Conservation (phyloP, 2,329 filamentous ascomycete genomes). For the Chalara sp. region DNA sequence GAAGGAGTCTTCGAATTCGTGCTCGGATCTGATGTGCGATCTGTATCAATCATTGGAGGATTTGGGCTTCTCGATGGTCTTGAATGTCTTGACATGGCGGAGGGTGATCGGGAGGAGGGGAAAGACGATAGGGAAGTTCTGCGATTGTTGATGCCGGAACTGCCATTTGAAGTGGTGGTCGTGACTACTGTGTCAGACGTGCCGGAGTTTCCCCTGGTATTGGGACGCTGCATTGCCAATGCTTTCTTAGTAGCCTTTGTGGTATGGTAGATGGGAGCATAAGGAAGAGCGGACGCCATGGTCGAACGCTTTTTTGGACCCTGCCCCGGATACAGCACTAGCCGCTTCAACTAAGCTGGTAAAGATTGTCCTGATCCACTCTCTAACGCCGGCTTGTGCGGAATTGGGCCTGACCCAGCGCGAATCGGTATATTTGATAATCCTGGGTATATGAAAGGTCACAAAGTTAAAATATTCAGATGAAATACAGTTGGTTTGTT, state of each 20-base stretch:
- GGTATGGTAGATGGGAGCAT: constrained; percentile 11
- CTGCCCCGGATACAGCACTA: too few relatives aligned
- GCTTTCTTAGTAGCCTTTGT: constrained; percentile 12
- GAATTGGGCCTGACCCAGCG: too few relatives aligned
- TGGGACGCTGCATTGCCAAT: constrained; percentile 19
- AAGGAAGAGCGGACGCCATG: constrained; percentile 14
- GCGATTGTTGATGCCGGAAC: constrained; percentile 25
- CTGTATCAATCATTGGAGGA: constrained; percentile 38
- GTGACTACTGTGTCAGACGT: constrained; percentile 27
- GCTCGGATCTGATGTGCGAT: constrained; percentile 52
- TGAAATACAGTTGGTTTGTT: too few relatives aligned
- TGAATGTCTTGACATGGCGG: constrained; percentile 47
- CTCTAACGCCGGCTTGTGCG: too few relatives aligned
- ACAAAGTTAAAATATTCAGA: too few relatives aligned
- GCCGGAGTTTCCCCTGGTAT: constrained; percentile 16
- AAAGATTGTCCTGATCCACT: too few relatives aligned
- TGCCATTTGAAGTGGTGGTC: constrained; percentile 25
- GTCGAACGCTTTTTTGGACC: not conserved
- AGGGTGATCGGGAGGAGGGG: constrained; percentile 48
- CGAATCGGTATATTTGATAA: too few relatives aligned
- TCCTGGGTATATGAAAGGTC: too few relatives aligned
- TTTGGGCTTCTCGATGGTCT: constrained; percentile 49
- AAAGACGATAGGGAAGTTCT: constrained; percentile 59
- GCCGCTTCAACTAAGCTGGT: too few relatives aligned
- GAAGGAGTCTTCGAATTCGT: constrained; percentile 54